Base-by-base conservation (phyloP, 176 grass and related monocot species). In the Musa beccarii region DNA sequence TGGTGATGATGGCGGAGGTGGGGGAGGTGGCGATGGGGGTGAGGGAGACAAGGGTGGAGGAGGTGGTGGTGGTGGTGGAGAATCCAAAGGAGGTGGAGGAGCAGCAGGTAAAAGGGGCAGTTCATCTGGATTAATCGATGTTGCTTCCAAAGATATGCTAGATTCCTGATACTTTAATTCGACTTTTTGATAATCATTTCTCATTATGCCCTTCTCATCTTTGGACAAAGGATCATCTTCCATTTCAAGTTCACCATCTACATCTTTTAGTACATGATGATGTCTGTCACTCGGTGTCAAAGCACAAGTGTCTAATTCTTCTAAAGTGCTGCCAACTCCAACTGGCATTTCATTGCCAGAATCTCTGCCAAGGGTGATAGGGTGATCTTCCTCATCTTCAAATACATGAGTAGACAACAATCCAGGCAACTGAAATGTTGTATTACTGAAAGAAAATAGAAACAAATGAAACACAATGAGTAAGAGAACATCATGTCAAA, bases 41-140 rank as follows among this genome's bases (percentile, higher is more conserved):
- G 95, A 89, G 73, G 95, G 90, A 63, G 93, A 80, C 55, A 89
- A 89, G 34, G 90, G 90, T 64, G 84, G 84, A 21, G 76, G 70
- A 9, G 85, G 85, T 51, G 95, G 90, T 10, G 75, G 88, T 76
- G 69, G 75, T 57, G 95, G 88, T 66, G 88, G 88, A 75, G 81
- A 87, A 87, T 94, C 84, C 16, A 82, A 77, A 68, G 88, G 83
- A 82, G 83, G 86, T 0, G 84, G 90, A 19, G 95, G 95, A 87
- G 82, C 86, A 10, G 84, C 72, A n/a, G 79, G 84, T 71, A 86
- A 84, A 82, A 85, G 88, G 23, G 84, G 88, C 13, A 85, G 82
- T 50, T 87, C 87, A 76, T 59, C 79, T 76, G 86, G 77, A 76
- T 81, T 63, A 74, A 52, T 81, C 76, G 79, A 91, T 76, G 70